phyloP scores from a whole-genome alignment of 148 eudicot species.

The Oxyria digyna region DNA sequence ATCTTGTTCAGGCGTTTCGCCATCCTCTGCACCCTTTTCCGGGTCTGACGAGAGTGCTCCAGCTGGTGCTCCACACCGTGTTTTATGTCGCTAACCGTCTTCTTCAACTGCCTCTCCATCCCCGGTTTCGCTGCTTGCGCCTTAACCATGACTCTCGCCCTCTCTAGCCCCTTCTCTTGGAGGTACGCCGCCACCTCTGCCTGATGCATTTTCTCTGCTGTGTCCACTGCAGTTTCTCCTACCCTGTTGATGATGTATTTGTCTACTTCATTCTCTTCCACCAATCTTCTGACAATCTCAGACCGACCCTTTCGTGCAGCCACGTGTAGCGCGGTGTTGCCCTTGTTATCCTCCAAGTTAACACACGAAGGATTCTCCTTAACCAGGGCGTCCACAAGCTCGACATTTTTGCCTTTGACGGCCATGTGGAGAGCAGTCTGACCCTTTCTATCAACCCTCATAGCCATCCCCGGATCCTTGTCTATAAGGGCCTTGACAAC shows the following conservation, averaged over 20 bases:
- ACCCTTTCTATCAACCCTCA: constrained; percentile 72
- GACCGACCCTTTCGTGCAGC: constrained; percentile 67
- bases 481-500: constrained; percentile 58
- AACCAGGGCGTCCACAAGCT: constrained; percentile 64
- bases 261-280: constrained; percentile 36
- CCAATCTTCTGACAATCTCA: constrained; percentile 55
- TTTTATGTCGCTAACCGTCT: constrained; percentile 51
- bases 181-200: constrained; percentile 18
- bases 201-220: constrained; percentile 27
- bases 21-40: constrained; percentile 25
- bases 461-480: constrained; percentile 47
- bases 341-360: constrained; percentile 65
- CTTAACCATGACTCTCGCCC: constrained; percentile 20
- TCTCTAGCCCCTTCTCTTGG: too few relatives aligned
- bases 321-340: constrained; percentile 66
- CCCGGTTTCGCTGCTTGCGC: constrained; percentile 18
- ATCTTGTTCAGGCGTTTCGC: constrained; percentile 35
- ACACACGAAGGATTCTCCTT: constrained; percentile 42
- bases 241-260: constrained; percentile 49
- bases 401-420: constrained; percentile 68
- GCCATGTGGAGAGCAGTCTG: constrained; percentile 98
- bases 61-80: constrained; percentile 46
- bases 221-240: constrained; percentile 48
- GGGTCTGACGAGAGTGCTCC: constrained; percentile 37
- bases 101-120: constrained; percentile 29